Evolutionary conservation across 257 asterid species (phyloP).

Genomic region (Petunia axillaris): DNA sequence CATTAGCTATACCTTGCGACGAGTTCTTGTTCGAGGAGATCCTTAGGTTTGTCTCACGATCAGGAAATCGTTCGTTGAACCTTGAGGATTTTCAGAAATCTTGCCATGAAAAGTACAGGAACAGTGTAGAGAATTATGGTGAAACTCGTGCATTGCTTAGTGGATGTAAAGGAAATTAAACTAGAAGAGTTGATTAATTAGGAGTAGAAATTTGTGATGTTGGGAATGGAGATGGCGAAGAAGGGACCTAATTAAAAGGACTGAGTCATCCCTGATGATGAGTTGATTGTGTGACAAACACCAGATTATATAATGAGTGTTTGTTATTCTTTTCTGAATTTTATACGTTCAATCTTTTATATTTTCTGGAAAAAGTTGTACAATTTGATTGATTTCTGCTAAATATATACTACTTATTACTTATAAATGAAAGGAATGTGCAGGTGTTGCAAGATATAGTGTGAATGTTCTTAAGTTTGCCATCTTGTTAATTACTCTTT

Average conservation of each 20-base stretch:
- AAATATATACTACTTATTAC: not conserved
- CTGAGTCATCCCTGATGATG: slow-evolving; percentile 31
- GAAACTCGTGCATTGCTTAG: slow-evolving; percentile 68
- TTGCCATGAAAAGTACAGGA: slow-evolving; percentile 47
- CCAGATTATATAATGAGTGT: slow-evolving; percentile 8
- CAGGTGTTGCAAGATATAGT: not conserved
- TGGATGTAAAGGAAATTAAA: slow-evolving; percentile 30
- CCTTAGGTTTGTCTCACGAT: slow-evolving; percentile 48
- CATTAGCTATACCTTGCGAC: slow-evolving; percentile 77
- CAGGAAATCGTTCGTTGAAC: slow-evolving; percentile 28
- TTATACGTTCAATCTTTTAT: not conserved
- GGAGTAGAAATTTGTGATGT: slow-evolving; percentile 4
- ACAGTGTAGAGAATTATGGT: slow-evolving; percentile 35
- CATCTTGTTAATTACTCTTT: not conserved
- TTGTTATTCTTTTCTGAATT: not conserved
- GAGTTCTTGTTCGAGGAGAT: slow-evolving; percentile 70
- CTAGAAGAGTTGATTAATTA: not conserved
- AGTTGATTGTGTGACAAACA: not conserved
- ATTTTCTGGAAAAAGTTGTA: not conserved
- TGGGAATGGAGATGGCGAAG: slow-evolving; percentile 35
- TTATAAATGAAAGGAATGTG: no score
- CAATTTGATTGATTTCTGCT: not conserved
- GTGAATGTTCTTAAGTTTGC: not conserved
- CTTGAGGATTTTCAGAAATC: slow-evolving; percentile 52
- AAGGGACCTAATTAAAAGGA: slow-evolving; percentile 18